A percentile compares a stretch with the other conserved stretches of the same genome.
These are phyloP conservation scores for Beauveria varroae DNA, from an alignment of 2,329 filamentous ascomycete genomes.

Conservation along the genomic window DNA sequence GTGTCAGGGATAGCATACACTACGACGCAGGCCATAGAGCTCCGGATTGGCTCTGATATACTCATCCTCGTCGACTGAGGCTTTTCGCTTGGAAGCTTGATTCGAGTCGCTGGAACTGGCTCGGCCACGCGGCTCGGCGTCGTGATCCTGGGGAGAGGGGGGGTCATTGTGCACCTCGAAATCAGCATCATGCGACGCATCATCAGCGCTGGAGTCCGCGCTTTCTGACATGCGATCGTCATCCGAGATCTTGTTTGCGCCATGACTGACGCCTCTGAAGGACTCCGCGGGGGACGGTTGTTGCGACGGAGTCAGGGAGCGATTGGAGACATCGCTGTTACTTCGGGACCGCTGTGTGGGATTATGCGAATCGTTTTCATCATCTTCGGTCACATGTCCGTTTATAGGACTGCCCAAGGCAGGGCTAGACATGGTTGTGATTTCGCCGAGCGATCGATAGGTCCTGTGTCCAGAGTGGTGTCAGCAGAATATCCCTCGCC, in stretches of 20 bases:
- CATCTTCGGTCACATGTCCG: constrained; percentile 53
- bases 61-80: constrained; percentile 62
- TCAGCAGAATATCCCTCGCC: constrained; percentile 24
- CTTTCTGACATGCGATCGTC: constrained; percentile 36
- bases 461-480: constrained; percentile 24
- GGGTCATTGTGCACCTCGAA: constrained; percentile 64
- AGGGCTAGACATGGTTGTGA: constrained; percentile 57
- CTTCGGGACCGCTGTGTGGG: constrained; percentile 26
- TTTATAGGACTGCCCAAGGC: constrained; percentile 56
- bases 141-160: constrained; percentile 19
- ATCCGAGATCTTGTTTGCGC: constrained; percentile 29
- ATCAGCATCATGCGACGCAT: constrained; percentile 62
- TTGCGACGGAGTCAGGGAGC: constrained; percentile 49
- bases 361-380: constrained; percentile 32
- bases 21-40: constrained; percentile 87
- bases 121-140: constrained; percentile 30
- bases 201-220: constrained; percentile 42
- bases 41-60: constrained; percentile 89
- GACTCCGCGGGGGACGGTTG: constrained; percentile 32
- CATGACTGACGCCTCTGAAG: constrained; percentile 36
- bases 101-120: constrained; percentile 66
- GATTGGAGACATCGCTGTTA: constrained; percentile 73
- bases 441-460: constrained; percentile 52
- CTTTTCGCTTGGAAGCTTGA: constrained; percentile 66
- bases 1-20: constrained; percentile 51